Conservation (phyloP, 2,329 filamentous ascomycete species). For the Acarospora socialis region DNA sequence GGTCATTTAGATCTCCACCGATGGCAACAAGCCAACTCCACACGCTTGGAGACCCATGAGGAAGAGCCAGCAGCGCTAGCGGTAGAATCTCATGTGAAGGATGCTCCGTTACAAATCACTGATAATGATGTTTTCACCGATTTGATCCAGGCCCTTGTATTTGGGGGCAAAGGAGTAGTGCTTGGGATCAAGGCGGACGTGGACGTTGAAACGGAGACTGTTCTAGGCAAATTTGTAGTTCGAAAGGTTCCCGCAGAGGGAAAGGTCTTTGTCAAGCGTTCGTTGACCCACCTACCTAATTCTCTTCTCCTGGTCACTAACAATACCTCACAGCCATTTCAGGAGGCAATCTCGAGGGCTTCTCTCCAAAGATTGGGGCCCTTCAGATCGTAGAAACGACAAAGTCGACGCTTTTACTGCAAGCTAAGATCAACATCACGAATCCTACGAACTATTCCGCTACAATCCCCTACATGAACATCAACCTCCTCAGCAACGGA, state of each 20-base stretch:
- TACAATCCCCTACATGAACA: constrained; percentile 61
- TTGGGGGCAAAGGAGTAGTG: constrained; percentile 53
- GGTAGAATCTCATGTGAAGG: constrained; percentile 60
- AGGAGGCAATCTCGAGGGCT: constrained; percentile 35
- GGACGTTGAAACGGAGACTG: constrained; percentile 68
- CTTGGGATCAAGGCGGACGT: constrained; percentile 67
- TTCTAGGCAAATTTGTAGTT: constrained; percentile 65
- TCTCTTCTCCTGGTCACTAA: constrained; percentile 18
- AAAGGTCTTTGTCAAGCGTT: constrained; percentile 83
- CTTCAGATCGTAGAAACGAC: constrained; percentile 62
- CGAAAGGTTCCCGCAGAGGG: constrained; percentile 74
- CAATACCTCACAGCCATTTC: constrained; percentile 43
- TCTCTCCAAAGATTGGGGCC: constrained; percentile 53
- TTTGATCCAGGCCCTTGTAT: constrained; percentile 66
- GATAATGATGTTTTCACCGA: constrained; percentile 65
- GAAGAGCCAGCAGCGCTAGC: constrained; percentile 49
- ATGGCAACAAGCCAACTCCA: constrained; percentile 78
- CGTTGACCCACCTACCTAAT: constrained; percentile 32
- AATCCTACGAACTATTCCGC: constrained; percentile 85
- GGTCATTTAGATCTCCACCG: constrained; percentile 64
- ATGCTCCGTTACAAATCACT: constrained; percentile 72
- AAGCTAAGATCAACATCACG: constrained; percentile 64
- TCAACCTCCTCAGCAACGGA: constrained; percentile 60
- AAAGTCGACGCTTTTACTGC: constrained; percentile 52
- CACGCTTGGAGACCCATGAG: constrained; percentile 43